A percentile compares a stretch with the other conserved stretches of the same genome.
Evolutionary conservation across 768 basidiomycete genomes (phyloP).

Genomic region (Termitomyces sp.): DNA sequence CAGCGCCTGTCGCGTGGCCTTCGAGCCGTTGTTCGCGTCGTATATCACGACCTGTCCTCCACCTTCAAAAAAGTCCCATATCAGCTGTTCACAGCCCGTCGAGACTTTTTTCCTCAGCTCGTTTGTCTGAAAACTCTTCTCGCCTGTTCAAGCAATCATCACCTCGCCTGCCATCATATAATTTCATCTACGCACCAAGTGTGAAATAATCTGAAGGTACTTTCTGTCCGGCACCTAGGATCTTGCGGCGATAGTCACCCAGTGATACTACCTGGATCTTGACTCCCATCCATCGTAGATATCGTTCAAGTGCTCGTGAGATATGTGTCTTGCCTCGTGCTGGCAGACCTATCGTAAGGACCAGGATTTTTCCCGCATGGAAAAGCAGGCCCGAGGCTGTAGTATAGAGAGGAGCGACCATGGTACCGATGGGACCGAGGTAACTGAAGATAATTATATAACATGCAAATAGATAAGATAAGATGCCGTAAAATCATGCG

Average conservation of each 20-base stretch:
- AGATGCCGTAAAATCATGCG: background rate
- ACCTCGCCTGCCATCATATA: background rate
- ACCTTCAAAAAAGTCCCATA: constrained; percentile 81
- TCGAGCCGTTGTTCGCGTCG: constrained; percentile 93
- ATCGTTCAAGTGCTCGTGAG: constrained; percentile 92
- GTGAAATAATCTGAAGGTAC: constrained; percentile 93
- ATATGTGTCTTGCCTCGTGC: constrained; percentile 97
- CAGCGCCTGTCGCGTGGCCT: constrained; percentile 60
- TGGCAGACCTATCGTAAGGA: constrained; percentile 89
- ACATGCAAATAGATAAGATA: constrained; percentile 5
- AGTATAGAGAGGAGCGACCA: constrained; percentile 96
- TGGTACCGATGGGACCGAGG: constrained; percentile 20
- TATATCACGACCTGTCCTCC: constrained; percentile 98
- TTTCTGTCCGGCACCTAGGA: constrained; percentile 81
- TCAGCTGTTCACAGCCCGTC: constrained; percentile 82
- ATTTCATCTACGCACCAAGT: constrained; percentile 45
- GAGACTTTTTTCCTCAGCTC: constrained; percentile 71
- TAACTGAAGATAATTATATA: background rate
- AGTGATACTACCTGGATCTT: constrained; percentile 94
- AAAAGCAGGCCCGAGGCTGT: constrained; percentile 85
- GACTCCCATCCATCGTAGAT: constrained; percentile 96
- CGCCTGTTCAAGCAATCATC: constrained; percentile 40
- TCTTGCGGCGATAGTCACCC: constrained; percentile 91
- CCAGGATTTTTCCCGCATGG: constrained; percentile 93
- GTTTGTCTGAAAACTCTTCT: constrained; percentile 79